A percentile compares a stretch with the other conserved stretches of the same genome.
Evolutionary conservation across 257 asterid genomes (phyloP).

Genomic region (Capsicum rhomboideum): DNA sequence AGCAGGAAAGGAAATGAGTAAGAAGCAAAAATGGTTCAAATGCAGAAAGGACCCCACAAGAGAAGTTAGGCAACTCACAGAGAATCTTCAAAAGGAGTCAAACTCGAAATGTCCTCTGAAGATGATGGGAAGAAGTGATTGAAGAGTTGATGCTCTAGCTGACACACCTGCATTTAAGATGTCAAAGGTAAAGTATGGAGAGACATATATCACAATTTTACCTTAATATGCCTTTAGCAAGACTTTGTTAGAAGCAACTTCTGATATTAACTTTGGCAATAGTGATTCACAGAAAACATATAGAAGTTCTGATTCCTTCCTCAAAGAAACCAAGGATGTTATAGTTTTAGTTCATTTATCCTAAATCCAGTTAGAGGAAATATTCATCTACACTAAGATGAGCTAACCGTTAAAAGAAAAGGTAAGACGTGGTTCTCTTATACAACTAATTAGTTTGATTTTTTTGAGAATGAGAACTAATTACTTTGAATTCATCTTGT

Average conservation of each 20-base stretch:
- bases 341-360: not conserved
- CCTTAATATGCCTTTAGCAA: not conserved
- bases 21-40: not conserved
- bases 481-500: not conserved
- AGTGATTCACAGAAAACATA: not conserved
- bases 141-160: conserved; percentile 91
- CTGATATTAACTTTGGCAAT: not conserved
- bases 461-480: not conserved
- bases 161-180: conserved; percentile 68
- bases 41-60: conserved; percentile 1
- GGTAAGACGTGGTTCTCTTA: not conserved
- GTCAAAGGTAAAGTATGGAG: not conserved
- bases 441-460: not conserved
- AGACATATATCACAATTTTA: not conserved
- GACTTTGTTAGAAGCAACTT: not conserved
- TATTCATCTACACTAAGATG: not conserved
- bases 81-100: conserved; percentile 92
- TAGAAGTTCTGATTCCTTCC: not conserved
- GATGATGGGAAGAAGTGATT: conserved; percentile 94
- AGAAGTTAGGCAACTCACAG: conserved; percentile 47
- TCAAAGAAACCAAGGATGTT: not conserved
- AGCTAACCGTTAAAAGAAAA: not conserved
- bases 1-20: not conserved
- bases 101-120: conserved; percentile 84
- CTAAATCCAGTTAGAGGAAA: not conserved